Evolutionary conservation across 1,284 basidiomycete species (phyloP).

Genomic region (Gomphus bonarii): DNA sequence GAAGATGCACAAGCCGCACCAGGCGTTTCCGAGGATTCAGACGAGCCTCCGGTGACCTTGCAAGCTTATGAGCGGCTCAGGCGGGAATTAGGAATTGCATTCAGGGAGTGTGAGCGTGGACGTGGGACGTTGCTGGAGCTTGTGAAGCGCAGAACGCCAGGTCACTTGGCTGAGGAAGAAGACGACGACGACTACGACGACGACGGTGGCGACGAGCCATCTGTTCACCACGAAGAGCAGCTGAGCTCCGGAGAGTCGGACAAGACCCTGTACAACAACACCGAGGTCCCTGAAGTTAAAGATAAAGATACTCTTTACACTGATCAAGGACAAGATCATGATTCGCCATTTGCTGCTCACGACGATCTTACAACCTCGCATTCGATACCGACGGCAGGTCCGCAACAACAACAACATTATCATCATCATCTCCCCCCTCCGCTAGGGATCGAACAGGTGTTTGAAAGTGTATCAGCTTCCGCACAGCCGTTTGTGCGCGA

Average conservation of each 20-base stretch:
- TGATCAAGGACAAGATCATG: background rate
- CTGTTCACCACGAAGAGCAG: background rate
- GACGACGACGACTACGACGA: constrained; percentile 12
- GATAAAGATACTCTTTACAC: background rate
- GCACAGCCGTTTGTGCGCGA: constrained; percentile 35
- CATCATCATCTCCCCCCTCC: constrained; percentile 30
- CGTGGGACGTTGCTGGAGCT: constrained; percentile 50
- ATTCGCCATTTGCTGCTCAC: background rate
- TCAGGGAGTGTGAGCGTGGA: constrained; percentile 71
- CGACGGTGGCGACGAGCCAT: background rate
- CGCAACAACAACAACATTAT: constrained; percentile 24
- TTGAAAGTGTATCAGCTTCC: constrained; percentile 47
- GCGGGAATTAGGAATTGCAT: constrained; percentile 58
- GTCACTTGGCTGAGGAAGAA: background rate
- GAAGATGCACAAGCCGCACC: constrained; percentile 19
- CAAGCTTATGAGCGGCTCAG: constrained; percentile 64
- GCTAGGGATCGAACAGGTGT: constrained; percentile 65
- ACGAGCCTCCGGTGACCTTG: constrained; percentile 33
- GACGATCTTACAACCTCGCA: constrained; percentile 50
- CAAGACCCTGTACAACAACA: constrained; percentile 10
- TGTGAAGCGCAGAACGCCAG: constrained; percentile 1
- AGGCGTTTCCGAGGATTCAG: constrained; percentile 15
- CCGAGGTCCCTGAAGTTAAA: background rate
- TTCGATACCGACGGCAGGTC: constrained; percentile 37
- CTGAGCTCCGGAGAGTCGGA: constrained; percentile 15